Base-by-base conservation (phyloP, 1,284 basidiomycete genomes). In the Pterulicium gracile region DNA sequence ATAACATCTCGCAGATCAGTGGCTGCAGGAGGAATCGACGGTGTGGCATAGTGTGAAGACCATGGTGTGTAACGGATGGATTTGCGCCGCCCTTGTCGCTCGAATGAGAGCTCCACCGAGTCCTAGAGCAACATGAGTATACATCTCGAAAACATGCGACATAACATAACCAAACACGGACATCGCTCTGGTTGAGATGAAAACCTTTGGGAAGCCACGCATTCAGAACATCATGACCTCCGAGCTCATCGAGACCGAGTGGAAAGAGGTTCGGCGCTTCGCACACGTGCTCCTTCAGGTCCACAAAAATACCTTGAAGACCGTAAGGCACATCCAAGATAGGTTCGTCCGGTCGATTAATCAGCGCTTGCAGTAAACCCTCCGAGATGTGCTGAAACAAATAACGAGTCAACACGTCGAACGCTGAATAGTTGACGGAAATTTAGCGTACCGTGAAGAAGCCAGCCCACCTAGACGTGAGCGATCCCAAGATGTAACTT, bases 1-100 rank as follows among this genome's bases (percentile, higher is more conserved):
- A 77, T 57, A 27, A 75, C 71, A 52, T 74, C 73, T 39, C 58
- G 59, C 14, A 75, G 60, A 24, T 66, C 66, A 51, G 65, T 68
- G 2, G 55, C 49, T 3, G 51, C 43, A 48, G 12, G 42, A 47
- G 46, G 35, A 49, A 43, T 20, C 18, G 24, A 40, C 46, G 14
- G 42, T 19, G 23, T 24, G 18, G 27, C 17, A 12, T 10, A n/a
- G n/a, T n/a, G n/a, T n/a, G n/a, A n/a, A n/a, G n/a, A n/a, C n/a
- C n/a, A n/a, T n/a, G n/a, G n/a, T n/a, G n/a, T n/a, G n/a, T n/a
- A n/a, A n/a, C n/a, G n/a, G n/a, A n/a, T n/a, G n/a, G n/a, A n/a
- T n/a, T n/a, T n/a, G n/a, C n/a, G n/a, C n/a, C n/a, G n/a, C n/a
- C n/a, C n/a, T n/a, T n/a, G n/a, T n/a, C n/a, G n/a, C n/a, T n/a